phyloP scores from a whole-genome alignment of 2,329 filamentous ascomycete species.

The Alternaria dauci region DNA sequence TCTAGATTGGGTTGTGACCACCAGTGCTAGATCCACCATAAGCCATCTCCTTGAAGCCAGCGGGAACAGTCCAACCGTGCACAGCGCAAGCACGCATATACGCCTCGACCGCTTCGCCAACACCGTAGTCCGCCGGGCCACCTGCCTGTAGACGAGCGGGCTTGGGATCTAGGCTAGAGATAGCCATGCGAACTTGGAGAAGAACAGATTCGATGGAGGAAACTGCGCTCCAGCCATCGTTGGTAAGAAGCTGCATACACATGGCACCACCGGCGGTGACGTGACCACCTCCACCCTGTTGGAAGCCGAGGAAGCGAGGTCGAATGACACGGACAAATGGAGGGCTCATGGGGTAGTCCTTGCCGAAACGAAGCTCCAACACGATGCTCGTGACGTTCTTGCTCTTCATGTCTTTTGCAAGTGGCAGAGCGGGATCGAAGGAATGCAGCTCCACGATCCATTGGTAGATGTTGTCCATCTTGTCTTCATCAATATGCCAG shows the following conservation, averaged over 20 bases:
- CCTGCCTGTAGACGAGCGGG: constrained; percentile 72
- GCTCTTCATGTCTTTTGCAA: constrained; percentile 77
- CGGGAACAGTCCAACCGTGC: constrained; percentile 79
- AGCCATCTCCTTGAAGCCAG: constrained; percentile 64
- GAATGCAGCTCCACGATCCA: constrained; percentile 92
- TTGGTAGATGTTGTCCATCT: constrained; percentile 80
- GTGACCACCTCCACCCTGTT: constrained; percentile 80
- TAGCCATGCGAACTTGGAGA: constrained; percentile 79
- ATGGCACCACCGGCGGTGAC: constrained; percentile 85
- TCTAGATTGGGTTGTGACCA: constrained; percentile 7
- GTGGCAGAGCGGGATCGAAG: constrained; percentile 73
- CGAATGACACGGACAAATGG: constrained; percentile 86
- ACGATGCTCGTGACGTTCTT: constrained; percentile 72
- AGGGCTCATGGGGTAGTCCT: constrained; percentile 77
- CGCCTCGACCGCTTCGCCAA: constrained; percentile 75
- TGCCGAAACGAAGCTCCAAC: constrained; percentile 81
- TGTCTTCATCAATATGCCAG: constrained; percentile 78
- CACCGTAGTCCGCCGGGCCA: constrained; percentile 64
- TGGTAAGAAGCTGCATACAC: constrained; percentile 83
- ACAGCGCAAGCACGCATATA: constrained; percentile 71
- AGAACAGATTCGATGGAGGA: constrained; percentile 80
- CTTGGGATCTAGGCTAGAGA: constrained; percentile 71
- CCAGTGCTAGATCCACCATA: constrained; percentile 37
- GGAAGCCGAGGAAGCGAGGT: constrained; percentile 78
- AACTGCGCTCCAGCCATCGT: constrained; percentile 79